A percentile compares a stretch with the other conserved stretches of the same genome.
These are phyloP conservation scores for Fonsecaea nubica DNA, from an alignment of 2,329 filamentous ascomycete genomes.

Conservation along the genomic window DNA sequence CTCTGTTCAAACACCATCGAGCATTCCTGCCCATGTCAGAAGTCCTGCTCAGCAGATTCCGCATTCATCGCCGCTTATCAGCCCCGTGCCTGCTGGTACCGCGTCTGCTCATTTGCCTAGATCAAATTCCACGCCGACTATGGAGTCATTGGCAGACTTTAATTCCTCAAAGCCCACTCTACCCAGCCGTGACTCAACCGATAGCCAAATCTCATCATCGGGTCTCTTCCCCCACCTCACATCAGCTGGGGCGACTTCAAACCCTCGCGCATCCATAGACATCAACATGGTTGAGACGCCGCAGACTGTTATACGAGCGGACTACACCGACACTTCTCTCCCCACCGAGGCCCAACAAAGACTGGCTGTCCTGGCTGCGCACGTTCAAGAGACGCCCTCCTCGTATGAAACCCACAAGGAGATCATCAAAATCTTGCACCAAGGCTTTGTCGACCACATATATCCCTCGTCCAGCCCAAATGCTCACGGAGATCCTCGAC, in stretches of 20 bases:
- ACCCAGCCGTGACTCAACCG: conserved; percentile 50
- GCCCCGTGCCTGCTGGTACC: conserved; percentile 48
- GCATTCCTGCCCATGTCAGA: conserved; percentile 47
- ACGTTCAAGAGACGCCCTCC: conserved; percentile 55
- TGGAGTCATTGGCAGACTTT: conserved; percentile 57
- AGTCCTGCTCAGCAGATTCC: conserved; percentile 48
- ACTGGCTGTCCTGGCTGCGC: conserved; percentile 50
- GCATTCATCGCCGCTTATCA: conserved; percentile 48
- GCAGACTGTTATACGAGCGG: conserved; percentile 48
- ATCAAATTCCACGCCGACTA: conserved; percentile 54
- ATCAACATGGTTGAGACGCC: conserved; percentile 54
- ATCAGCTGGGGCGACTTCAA: conserved; percentile 33
- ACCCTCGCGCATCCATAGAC: conserved; percentile 51
- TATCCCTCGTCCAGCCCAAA: conserved; percentile 52
- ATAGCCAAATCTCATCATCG: conserved; percentile 45
- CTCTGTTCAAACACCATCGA: conserved; percentile 41
- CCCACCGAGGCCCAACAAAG: conserved; percentile 49
- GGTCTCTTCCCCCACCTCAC: conserved; percentile 28
- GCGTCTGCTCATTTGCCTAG: conserved; percentile 46
- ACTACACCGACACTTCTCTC: conserved; percentile 52
- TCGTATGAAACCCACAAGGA: conserved; percentile 55
- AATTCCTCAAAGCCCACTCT: conserved; percentile 51
- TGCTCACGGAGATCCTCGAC: conserved; percentile 52
- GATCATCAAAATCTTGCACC: conserved; percentile 56
- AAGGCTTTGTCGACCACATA: conserved; percentile 55